Percentiles rank a stretch among this genome's conserved stretches.
phyloP scores from a whole-genome alignment of 345 rosid genomes.

The Euclidium syriacum region DNA sequence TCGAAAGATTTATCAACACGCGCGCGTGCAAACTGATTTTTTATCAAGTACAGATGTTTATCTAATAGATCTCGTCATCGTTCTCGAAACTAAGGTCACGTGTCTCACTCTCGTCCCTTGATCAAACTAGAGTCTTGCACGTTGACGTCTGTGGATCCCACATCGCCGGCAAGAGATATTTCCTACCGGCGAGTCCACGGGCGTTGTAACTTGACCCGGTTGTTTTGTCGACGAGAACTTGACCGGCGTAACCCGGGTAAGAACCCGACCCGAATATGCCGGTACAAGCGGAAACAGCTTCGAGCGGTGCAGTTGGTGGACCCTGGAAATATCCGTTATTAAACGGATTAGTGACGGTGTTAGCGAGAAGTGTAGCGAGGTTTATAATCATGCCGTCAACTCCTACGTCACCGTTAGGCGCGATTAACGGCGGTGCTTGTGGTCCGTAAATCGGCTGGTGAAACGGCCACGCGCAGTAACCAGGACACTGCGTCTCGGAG shows the following conservation, averaged over 20 bases:
- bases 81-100: background rate
- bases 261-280: slow-evolving; percentile 73
- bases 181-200: slow-evolving; percentile 51
- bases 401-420: slow-evolving; percentile 88
- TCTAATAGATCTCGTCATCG: background rate
- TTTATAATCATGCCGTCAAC: slow-evolving; percentile 84
- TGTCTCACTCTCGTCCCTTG: slow-evolving; percentile 7
- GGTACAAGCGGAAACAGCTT: slow-evolving; percentile 78
- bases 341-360: slow-evolving; percentile 80
- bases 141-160: slow-evolving; percentile 69
- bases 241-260: slow-evolving; percentile 75
- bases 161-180: slow-evolving; percentile 80
- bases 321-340: slow-evolving; percentile 72
- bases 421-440: slow-evolving; percentile 54
- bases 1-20: slow-evolving; percentile 5
- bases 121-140: slow-evolving; percentile 57
- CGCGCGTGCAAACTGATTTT: slow-evolving; percentile 19
- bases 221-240: slow-evolving; percentile 45
- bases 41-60: slow-evolving; percentile 1
- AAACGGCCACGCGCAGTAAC: slow-evolving; percentile 91
- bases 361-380: slow-evolving; percentile 70
- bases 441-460: slow-evolving; percentile 84
- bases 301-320: slow-evolving; percentile 55
- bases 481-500: slow-evolving; percentile 65
- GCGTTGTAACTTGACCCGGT: slow-evolving; percentile 71